A percentile compares a stretch with the other conserved stretches of the same genome.
Evolutionary conservation across 768 basidiomycete species (phyloP).

Genomic region (Tricholoma sp.): DNA sequence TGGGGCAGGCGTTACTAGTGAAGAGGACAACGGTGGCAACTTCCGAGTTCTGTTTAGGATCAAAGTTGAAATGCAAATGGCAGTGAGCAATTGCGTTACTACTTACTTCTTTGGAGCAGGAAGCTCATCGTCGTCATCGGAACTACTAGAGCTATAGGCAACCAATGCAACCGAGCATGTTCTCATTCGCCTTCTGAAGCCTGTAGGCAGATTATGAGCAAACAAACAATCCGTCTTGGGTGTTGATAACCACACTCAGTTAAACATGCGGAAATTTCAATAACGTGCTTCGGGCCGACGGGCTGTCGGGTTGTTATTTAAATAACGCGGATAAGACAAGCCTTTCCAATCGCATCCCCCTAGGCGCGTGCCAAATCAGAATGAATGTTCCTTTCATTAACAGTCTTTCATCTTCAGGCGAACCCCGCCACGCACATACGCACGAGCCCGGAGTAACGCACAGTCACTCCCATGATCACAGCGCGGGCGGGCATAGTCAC

Average conservation of each 20-base stretch:
- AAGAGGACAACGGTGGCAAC: slow-evolving; percentile 53
- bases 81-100: neutral
- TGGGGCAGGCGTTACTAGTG: slow-evolving; percentile 43
- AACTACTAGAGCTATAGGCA: slow-evolving; percentile 41
- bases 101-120: slow-evolving; percentile 39
- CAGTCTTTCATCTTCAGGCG: slow-evolving; percentile 37
- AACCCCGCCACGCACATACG: slow-evolving; percentile 37
- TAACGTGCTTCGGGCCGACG: neutral
- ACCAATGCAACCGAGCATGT: slow-evolving; percentile 33
- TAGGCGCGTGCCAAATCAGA: neutral
- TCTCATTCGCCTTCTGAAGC: slow-evolving; percentile 27
- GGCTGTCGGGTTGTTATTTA: neutral
- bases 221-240: neutral
- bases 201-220: neutral
- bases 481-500: slow-evolving; percentile 71
- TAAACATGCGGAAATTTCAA: neutral
- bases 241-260: neutral
- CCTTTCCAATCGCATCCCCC: no score
- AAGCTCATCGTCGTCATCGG: slow-evolving; percentile 36
- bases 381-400: slow-evolving; percentile 79
- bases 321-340: neutral
- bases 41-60: slow-evolving; percentile 35
- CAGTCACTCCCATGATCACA: slow-evolving; percentile 33
- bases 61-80: slow-evolving; percentile 1
- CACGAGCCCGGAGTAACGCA: slow-evolving; percentile 47